These are phyloP conservation scores for Metschnikowia gelsemii DNA, from an alignment of 805 yeast species.

Conservation along the genomic window DNA sequence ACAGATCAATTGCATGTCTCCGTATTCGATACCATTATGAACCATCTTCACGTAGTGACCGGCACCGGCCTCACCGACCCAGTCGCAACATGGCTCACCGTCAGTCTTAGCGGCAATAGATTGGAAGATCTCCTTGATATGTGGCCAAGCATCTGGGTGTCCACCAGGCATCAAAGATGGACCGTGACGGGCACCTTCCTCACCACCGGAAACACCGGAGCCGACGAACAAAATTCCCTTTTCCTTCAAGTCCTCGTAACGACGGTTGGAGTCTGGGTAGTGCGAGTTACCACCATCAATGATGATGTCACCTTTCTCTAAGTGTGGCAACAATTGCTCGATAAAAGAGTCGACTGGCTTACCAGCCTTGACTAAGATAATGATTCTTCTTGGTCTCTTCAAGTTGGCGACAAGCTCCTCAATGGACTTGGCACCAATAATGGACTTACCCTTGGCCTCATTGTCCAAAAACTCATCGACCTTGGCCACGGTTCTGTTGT, in stretches of 20 bases:
- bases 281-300: slow-evolving; percentile 99
- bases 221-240: slow-evolving; percentile 94
- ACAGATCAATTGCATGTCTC: slow-evolving; percentile 98
- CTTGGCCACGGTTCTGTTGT: slow-evolving; percentile 95
- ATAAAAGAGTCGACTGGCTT: slow-evolving; percentile 90
- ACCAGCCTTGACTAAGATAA: slow-evolving; percentile 95
- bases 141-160: slow-evolving; percentile 97
- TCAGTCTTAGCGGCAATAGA: slow-evolving; percentile 93
- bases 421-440: slow-evolving; percentile 92
- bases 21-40: slow-evolving; percentile 99
- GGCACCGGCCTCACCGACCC: slow-evolving; percentile 99
- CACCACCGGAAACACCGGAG: slow-evolving; percentile 99
- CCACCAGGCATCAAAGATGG: slow-evolving; percentile 99
- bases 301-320: slow-evolving; percentile 96
- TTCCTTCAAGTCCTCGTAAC: slow-evolving; percentile 81
- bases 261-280: slow-evolving; percentile 98
- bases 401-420: slow-evolving; percentile 83
- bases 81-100: slow-evolving; percentile 99
- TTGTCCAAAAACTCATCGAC: slow-evolving; percentile 91
- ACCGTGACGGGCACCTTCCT: slow-evolving; percentile 99
- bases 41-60: slow-evolving; percentile 99
- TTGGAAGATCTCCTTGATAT: slow-evolving; percentile 94
- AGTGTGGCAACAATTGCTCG: slow-evolving; percentile 79
- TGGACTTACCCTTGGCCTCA: slow-evolving; percentile 97
- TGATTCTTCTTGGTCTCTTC: slow-evolving; percentile 96